These are phyloP conservation scores for Mycena rebaudengoi DNA, from an alignment of 768 basidiomycete genomes.

Conservation along the genomic window DNA sequence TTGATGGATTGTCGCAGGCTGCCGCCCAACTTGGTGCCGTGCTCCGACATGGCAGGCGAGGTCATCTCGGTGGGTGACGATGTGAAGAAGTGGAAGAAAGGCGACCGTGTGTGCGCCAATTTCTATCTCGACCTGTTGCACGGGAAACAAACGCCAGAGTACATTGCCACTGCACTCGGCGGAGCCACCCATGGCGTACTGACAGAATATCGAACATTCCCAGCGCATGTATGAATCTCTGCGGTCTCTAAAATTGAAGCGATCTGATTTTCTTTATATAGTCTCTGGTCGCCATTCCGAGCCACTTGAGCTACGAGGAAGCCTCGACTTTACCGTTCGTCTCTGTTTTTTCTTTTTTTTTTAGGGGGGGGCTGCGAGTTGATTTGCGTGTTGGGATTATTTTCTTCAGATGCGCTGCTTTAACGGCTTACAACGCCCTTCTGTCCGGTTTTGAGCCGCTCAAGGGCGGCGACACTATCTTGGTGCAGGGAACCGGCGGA, in stretches of 20 bases:
- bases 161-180: slow-evolving; percentile 47
- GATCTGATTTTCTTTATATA: slow-evolving; percentile 17
- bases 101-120: slow-evolving; percentile 67
- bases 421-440: too few species aligned
- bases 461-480: too few species aligned
- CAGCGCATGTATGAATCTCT: slow-evolving; percentile 42
- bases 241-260: too few species aligned
- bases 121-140: slow-evolving; percentile 57
- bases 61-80: slow-evolving; percentile 55
- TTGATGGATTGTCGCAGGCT: slow-evolving; percentile 15
- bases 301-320: slow-evolving; percentile 68
- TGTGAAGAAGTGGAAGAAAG: slow-evolving; percentile 57
- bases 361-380: too few species aligned
- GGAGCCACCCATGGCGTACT: slow-evolving; percentile 60
- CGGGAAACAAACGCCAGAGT: slow-evolving; percentile 43
- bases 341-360: too few species aligned
- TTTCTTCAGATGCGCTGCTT: too few species aligned
- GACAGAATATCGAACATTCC: slow-evolving; percentile 62
- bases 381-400: too few species aligned
- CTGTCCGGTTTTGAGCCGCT: too few species aligned
- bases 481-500: too few species aligned
- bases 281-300: slow-evolving; percentile 61
- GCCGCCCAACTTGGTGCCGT: slow-evolving; percentile 42
- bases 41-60: slow-evolving; percentile 67
- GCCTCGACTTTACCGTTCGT: too few species aligned